phyloP scores from a whole-genome alignment of 305 asterid genomes.

The Fraxinus baroniana region DNA sequence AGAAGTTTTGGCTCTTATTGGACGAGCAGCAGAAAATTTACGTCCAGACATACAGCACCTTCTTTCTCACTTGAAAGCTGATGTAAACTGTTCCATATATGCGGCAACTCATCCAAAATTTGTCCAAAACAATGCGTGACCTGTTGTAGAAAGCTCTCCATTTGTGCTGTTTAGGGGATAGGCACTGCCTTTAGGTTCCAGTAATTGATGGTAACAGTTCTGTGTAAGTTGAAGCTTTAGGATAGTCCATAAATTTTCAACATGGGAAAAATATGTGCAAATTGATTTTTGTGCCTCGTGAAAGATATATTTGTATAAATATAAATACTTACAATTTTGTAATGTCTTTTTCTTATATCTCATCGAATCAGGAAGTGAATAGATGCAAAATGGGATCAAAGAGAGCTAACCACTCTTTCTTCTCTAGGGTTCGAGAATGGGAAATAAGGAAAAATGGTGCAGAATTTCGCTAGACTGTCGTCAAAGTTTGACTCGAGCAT shows the following conservation, averaged over 20 bases:
- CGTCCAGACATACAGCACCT: conserved; percentile 88
- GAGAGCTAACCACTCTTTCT: too few species aligned
- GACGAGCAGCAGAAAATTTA: conserved; percentile 75
- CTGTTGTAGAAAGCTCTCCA: background rate
- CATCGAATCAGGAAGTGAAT: too few species aligned
- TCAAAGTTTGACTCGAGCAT: too few species aligned
- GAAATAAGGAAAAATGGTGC: too few species aligned
- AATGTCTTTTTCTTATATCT: too few species aligned
- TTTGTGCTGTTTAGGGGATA: background rate
- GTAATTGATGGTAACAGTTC: background rate
- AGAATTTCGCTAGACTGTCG: too few species aligned
- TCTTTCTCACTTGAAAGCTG: conserved; percentile 73
- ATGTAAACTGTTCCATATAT: conserved; percentile 67
- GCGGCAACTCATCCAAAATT: conserved; percentile 77
- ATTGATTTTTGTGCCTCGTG: background rate
- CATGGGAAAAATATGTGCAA: background rate
- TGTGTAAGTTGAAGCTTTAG: background rate
- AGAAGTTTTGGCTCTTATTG: conserved; percentile 68
- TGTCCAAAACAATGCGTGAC: conserved; percentile 30
- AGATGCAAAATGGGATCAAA: too few species aligned
- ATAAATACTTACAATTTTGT: background rate
- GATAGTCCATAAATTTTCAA: background rate
- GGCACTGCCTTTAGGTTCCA: background rate
- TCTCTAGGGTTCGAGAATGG: too few species aligned
- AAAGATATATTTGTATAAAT: background rate